Evolutionary conservation across 2,329 filamentous ascomycete species (phyloP).

Genomic region (Fusarium miscanthi): DNA sequence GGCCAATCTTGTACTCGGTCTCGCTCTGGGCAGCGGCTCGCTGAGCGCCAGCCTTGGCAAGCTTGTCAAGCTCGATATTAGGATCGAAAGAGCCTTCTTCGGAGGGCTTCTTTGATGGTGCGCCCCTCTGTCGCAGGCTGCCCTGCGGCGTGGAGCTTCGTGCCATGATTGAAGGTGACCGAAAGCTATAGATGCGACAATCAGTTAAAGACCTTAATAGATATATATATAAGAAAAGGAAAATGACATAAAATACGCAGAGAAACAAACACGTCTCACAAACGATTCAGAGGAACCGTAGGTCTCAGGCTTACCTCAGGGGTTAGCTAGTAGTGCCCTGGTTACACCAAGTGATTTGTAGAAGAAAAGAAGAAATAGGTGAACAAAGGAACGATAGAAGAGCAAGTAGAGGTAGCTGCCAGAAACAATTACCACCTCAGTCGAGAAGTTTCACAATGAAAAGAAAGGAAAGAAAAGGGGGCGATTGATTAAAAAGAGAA

Average conservation of each 20-base stretch:
- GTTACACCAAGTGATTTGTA: constrained; percentile 17
- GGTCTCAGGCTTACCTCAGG: constrained; percentile 43
- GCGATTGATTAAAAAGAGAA: constrained; percentile 30
- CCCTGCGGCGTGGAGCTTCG: constrained; percentile 64
- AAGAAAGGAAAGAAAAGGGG: constrained; percentile 27
- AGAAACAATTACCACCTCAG: constrained; percentile 37
- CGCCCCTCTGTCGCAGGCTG: constrained; percentile 69
- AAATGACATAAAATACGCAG: constrained; percentile 2
- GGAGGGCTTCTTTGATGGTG: constrained; percentile 61
- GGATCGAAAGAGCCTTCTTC: constrained; percentile 52
- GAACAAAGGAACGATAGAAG: constrained; percentile 42
- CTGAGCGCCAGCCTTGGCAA: constrained; percentile 54
- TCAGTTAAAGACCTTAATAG: constrained; percentile 26
- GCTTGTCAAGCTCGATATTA: constrained; percentile 63
- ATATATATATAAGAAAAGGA: not conserved
- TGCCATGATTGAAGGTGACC: constrained; percentile 55
- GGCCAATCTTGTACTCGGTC: constrained; percentile 84
- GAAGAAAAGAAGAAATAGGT: constrained; percentile 29
- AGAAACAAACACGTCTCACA: constrained; percentile 24
- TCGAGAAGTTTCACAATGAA: constrained; percentile 16
- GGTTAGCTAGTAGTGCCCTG: constrained; percentile 24
- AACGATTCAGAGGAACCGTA: constrained; percentile 21
- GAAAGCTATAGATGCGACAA: constrained; percentile 22
- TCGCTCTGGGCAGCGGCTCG: constrained; percentile 64
- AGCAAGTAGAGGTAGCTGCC: constrained; percentile 24